Evolutionary conservation across 192 early-diverging fungal genomes (phyloP), one percentile per base, ranked within the genome.

Genomic region (Chytriomyces confervae): DNA sequence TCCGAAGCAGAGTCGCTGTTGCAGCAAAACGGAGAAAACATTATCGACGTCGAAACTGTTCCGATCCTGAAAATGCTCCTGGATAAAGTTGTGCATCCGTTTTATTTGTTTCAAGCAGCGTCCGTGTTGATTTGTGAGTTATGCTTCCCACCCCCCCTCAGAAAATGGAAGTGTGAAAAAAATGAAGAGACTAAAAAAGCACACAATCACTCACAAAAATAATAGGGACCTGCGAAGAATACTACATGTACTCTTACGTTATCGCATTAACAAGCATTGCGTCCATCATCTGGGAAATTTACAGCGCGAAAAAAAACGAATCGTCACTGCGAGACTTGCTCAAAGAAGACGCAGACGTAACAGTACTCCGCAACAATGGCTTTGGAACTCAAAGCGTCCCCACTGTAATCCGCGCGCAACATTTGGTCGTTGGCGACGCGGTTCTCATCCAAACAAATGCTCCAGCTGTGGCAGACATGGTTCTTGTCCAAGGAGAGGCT

Each of bases 91-190:
- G 16, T 77, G 6, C 86, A 87, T 36, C 86, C 84, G 20, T 87
- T 87, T 60, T 87, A 87, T 60, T 7, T 86, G 11, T 87, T 86
- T 72, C 86, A 87, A 73, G 62, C 80, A 13, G 66, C 75, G 11
- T 86, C 86, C 16, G 79, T 84, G 8, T 11, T 86, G 7, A 78
- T 87, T 23, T 86, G 84, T 81, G 43, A n/a, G 20, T n/a, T 51
- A 70, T 60, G 1, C 57, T 5, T 5, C 2, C 24, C 16, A n/a
- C 65, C 24, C 24, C 60, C 60, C 23, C n/a, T 18, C 0, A 66
- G 29, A n/a, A 66, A 66, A 66, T 66, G n/a, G 57, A 50, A 66
- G 16, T 66, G 18, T 66, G 57, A 66, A 66, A 66, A 66, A 66
- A 18, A 66, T n/a, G 57, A 66, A n/a, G 57, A 27, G 24, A 27